Base-by-base conservation (phyloP, 2,329 filamentous ascomycete genomes). In the Trichophyton simii region DNA sequence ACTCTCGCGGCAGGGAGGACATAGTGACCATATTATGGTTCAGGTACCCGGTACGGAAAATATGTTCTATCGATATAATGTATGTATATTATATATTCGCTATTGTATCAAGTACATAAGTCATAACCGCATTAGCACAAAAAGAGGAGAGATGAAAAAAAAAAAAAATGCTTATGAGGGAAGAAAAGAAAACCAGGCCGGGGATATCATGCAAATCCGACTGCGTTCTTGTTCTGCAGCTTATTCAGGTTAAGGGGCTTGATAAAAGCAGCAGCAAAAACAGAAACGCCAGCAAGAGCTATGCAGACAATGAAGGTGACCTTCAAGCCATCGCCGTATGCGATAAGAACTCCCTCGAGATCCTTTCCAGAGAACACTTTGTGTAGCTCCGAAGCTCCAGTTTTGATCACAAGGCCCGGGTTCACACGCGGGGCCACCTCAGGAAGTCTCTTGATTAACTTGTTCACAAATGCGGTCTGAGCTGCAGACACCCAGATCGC, bases 351-450 rank as follows among this genome's bases (percentile, higher is more conserved):
- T 1, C 62, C 62, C 6, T 62, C 46, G 15, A 64, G 60, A 11
- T 62, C 62, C 20, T 82, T 66, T 0, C 72, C 65, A 0, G 79
- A 75, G 28, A 89, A 81, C 1, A 76, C 69, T 0, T 74, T 69
- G 63, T 80, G 79, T 22, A 91, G 75, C 55, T 83, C 79, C 0
- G 86, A 89, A 0, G 81, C 81, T 42, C 81, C 82, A 3, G 76
- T 75, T 1, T 66, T 66, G 13, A 78, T 68, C 2, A 82, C 76
- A n/a, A 76, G 63, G 11, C 60, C 63, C 0, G 79, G 71, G 60
- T 78, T 67, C 5, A 81, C 67, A 36, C 72, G 73, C 0, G 78
- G 77, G 1, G 71, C 64, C 8, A 55, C 48, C 4, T 50, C 44
- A 18, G 62, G 54, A 8, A 67, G 48, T 28, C 25, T 58, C 3